Base-by-base conservation (phyloP, 2,329 filamentous ascomycete genomes). In the Alternaria postmessia region DNA sequence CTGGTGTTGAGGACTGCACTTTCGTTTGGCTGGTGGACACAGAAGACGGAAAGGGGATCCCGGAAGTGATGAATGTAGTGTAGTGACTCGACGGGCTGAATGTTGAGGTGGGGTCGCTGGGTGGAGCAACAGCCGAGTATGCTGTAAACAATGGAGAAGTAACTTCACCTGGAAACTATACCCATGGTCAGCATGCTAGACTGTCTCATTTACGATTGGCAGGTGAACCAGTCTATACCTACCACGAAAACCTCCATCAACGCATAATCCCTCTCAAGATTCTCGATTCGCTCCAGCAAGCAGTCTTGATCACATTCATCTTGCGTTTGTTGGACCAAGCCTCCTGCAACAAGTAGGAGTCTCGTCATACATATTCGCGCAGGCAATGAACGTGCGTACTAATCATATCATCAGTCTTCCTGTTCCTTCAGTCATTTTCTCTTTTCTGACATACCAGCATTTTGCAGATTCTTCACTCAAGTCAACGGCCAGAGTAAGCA, bases 221-320 rank as follows among this genome's bases (percentile, higher is more conserved):
- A 28, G 24, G 7, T 18, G 24, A 18, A 18, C 18, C 9, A 47
- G 24, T 16, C 5, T 4, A 16, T 24, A 49, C 32, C 9, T n/a
- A 49, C 46, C 46, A 49, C 14, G n/a, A 22, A 36, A 5, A 16
- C 18, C 30, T 49, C 46, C 30, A 49, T 42, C 39, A 24, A 7
- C 20, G 20, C 20, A 49, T 36, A 49, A 12, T 49, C 32, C 24
- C 4, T 16, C 9, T 49, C 46, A 3, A 49, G 41, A 39, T 14
- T 43, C 16, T 42, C 51, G 20, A 53, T 22, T 22, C 51, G 28
- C 26, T 9, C 38, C 1, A 20, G 39, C 39, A 42, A 20, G 12
- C 51, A 53, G 11, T 44, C 39, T 43, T 38, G 41, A 53, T 44
- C 26, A 26, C 51, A 53, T 11, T 24, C 51, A 22, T 43, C 39